Percentiles rank a stretch among this genome's conserved stretches.
Evolutionary conservation across 1,284 basidiomycete genomes (phyloP).

Genomic region (Trametes polyzona): DNA sequence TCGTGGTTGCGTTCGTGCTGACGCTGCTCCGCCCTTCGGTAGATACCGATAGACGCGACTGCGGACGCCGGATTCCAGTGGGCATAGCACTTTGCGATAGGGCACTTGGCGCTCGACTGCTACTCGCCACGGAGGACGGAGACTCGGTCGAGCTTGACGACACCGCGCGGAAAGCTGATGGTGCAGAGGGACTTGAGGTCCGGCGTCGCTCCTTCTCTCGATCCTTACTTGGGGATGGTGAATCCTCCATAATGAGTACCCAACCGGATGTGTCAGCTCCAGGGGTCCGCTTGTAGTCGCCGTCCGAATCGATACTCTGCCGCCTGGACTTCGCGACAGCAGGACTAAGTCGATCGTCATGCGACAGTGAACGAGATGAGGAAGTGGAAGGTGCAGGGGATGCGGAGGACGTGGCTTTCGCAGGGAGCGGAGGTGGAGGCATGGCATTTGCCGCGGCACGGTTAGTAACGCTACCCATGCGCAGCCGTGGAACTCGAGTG

Average conservation of each 20-base stretch:
- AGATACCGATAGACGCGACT: slow-evolving; percentile 65
- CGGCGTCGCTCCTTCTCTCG: slow-evolving; percentile 59
- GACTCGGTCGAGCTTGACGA: slow-evolving; percentile 42
- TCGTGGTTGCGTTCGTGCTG: slow-evolving; percentile 55
- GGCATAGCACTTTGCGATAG: slow-evolving; percentile 45
- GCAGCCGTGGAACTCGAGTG: slow-evolving; percentile 77
- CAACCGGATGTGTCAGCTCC: slow-evolving; percentile 70
- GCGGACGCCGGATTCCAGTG: slow-evolving; percentile 58
- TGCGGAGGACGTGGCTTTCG: slow-evolving; percentile 25
- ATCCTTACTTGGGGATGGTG: slow-evolving; percentile 68
- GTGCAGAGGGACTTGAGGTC: slow-evolving; percentile 56
- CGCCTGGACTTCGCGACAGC: slow-evolving; percentile 30
- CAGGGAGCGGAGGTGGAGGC: slow-evolving; percentile 34
- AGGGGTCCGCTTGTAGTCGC: slow-evolving; percentile 41
- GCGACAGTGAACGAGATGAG: slow-evolving; percentile 31
- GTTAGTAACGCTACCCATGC: slow-evolving; percentile 72
- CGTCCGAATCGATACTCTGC: slow-evolving; percentile 37
- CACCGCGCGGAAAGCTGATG: slow-evolving; percentile 36
- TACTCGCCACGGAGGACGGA: slow-evolving; percentile 39
- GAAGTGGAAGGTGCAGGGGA: slow-evolving; percentile 36
- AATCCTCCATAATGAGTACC: slow-evolving; percentile 84
- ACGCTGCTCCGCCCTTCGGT: slow-evolving; percentile 47
- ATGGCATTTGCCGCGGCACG: slow-evolving; percentile 46
- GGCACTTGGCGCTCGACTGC: slow-evolving; percentile 37
- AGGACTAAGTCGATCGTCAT: slow-evolving; percentile 31